Base-by-base conservation (phyloP, 345 rosid species). In the Cardamine occulta region DNA sequence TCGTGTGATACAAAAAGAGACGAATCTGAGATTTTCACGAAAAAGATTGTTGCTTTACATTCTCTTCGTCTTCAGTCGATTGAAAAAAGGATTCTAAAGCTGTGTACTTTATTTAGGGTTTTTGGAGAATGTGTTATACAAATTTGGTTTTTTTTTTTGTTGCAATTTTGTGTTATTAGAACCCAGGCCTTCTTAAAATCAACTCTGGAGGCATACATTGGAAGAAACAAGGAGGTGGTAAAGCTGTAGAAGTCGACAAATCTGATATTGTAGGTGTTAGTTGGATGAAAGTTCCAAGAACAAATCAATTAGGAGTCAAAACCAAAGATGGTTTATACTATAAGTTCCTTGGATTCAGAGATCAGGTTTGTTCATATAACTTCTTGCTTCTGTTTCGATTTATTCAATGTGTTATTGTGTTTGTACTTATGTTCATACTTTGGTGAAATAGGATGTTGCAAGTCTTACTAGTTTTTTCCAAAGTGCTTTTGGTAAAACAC, bases 191-290 rank as follows among this genome's bases (percentile, higher is more conserved):
- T 55, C 86, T 93, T 52, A 95, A 87, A 76, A 84, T 95, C 9
- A 77, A 68, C 73, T 82, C 91, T 0, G 91, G 96, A 51, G 97
- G 97, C 0, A 92, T 95, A 42, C 77, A 77, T 63, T 95, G 99
- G 99, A 95, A 91, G 93, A 95, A 93, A 80, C 94, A 79, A 81
- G 99, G 97, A 26, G 99, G 99, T 60, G 99, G 99, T 48, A 95
- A 92, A 78, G 91, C 93, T 51, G 97, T 92, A 29, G 97, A 92
- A 85, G 97, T 95, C 32, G 97, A 90, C 48, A 89, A 89, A 80
- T 74, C 88, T 49, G 97, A 95, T 79, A 83, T 95, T 69, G 80
- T 72, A 0, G 89, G 89, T 47, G 78, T 92, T 48, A 80, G 91
- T 60, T 95, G 98, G 99, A 95, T 80, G 93, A 90, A 89, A 73